Percentiles rank a stretch among this genome's conserved stretches.
These are phyloP conservation scores for Magnusiomyces sp. DNA, from an alignment of 1,139 yeast genomes.

Conservation along the genomic window DNA sequence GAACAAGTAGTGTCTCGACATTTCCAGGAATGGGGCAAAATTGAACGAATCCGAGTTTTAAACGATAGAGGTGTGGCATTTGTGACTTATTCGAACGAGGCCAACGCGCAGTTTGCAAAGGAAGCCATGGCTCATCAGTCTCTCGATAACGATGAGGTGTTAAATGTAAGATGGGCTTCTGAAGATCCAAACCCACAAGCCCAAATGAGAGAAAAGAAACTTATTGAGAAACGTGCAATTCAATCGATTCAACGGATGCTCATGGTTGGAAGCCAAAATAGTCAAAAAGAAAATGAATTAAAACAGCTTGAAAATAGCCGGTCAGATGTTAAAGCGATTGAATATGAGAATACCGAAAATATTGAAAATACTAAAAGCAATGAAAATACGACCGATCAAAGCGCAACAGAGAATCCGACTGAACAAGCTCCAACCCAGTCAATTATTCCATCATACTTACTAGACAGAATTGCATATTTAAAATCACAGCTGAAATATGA, in stretches of 20 bases:
- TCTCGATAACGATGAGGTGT: constrained; percentile 53
- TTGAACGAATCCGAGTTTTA: constrained; percentile 58
- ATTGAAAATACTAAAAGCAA: background rate
- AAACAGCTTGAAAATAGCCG: too few relatives aligned
- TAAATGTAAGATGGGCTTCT: constrained; percentile 80
- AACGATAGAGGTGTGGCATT: constrained; percentile 67
- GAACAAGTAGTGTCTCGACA: constrained; percentile 41
- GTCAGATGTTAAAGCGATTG: background rate
- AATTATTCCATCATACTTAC: too few relatives aligned
- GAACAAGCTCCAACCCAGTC: too few relatives aligned
- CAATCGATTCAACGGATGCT: constrained; percentile 31
- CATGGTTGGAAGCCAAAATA: too few relatives aligned
- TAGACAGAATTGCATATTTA: too few relatives aligned
- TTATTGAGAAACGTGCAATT: constrained; percentile 35
- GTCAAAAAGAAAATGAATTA: constrained; percentile 25
- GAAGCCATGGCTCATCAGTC: constrained; percentile 88
- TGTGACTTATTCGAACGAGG: constrained; percentile 58
- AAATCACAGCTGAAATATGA: too few relatives aligned
- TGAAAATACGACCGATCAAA: too few relatives aligned
- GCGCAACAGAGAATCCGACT: too few relatives aligned
- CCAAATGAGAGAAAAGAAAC: constrained; percentile 39
- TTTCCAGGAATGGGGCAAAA: constrained; percentile 70
- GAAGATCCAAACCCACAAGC: constrained; percentile 80
- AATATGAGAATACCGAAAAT: background rate
- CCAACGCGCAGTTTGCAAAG: constrained; percentile 85